Evolutionary conservation across 306 rosid genomes (phyloP).

Genomic region (Glycine tomentella): DNA sequence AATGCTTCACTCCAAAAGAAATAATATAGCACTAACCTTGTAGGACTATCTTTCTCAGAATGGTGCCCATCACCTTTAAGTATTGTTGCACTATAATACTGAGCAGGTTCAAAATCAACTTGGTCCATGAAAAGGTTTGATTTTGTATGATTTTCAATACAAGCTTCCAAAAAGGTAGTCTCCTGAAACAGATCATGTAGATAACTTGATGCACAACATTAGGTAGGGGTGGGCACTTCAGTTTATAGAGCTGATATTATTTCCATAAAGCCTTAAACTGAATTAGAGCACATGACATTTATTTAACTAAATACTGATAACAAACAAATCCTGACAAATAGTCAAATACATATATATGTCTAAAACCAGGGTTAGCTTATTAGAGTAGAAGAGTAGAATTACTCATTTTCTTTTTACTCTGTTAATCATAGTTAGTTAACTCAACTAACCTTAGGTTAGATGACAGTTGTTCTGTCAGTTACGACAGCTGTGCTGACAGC

Average conservation of each 20-base stretch:
- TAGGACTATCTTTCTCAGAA: slow-evolving; percentile 54
- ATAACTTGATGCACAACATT: slow-evolving; percentile 37
- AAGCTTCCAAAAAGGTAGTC: slow-evolving; percentile 94
- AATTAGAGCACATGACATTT: slow-evolving; percentile 29
- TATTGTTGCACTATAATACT: slow-evolving; percentile 75
- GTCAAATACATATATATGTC: not conserved
- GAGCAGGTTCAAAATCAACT: slow-evolving; percentile 98
- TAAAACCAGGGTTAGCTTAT: slow-evolving; percentile 28
- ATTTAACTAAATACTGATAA: slow-evolving; percentile 34
- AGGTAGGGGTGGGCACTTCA: slow-evolving; percentile 20
- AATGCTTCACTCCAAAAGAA: slow-evolving; percentile 32
- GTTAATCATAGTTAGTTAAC: no score
- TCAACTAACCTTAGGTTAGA: no score
- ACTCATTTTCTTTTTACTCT: no score
- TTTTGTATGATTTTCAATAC: slow-evolving; percentile 97
- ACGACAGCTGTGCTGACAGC: no score
- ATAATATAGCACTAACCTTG: slow-evolving; percentile 60
- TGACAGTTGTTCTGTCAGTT: no score
- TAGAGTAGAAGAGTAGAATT: no score
- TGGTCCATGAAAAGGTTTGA: slow-evolving; percentile 98
- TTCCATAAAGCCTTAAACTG: slow-evolving; percentile 35
- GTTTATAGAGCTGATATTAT: slow-evolving; percentile 27
- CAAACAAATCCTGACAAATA: slow-evolving; percentile 15
- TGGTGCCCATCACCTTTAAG: slow-evolving; percentile 74
- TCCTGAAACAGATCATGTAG: slow-evolving; percentile 68